A percentile compares a stretch with the other conserved stretches of the same genome.
Conservation (phyloP, 2,329 filamentous ascomycete species). For the Aspergillus candidus region DNA sequence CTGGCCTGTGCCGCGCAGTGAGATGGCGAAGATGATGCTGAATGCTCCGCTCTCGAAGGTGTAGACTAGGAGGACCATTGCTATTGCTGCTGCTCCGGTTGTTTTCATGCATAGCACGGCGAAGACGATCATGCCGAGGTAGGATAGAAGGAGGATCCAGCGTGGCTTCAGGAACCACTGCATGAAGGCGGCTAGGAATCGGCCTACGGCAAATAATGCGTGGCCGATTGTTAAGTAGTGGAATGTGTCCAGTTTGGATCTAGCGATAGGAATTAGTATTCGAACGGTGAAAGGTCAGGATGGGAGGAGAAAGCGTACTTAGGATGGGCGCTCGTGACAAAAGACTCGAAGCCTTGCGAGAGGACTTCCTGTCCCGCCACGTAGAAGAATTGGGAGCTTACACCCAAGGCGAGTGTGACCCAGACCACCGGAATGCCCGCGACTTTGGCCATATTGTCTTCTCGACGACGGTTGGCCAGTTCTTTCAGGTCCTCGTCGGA, state of each 20-base stretch:
- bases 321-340: conserved; percentile 38
- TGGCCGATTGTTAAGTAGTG: conserved; percentile 51
- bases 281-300: background rate
- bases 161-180: conserved; percentile 54
- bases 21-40: conserved; percentile 53
- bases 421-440: conserved; percentile 47
- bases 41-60: conserved; percentile 58
- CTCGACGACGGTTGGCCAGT: conserved; percentile 46
- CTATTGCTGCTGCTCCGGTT: conserved; percentile 39
- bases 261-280: background rate
- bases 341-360: conserved; percentile 43
- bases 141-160: conserved; percentile 50
- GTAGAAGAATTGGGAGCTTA: conserved; percentile 55
- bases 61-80: conserved; percentile 48
- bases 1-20: conserved; percentile 51
- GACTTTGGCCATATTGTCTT: conserved; percentile 44
- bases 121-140: conserved; percentile 48
- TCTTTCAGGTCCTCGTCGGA: conserved; percentile 55
- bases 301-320: conserved; percentile 13
- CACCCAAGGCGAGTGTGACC: conserved; percentile 50
- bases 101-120: conserved; percentile 48
- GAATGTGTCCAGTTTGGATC: conserved; percentile 25
- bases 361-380: conserved; percentile 56
- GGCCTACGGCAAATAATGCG: conserved; percentile 52
- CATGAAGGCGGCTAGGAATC: conserved; percentile 51